These are phyloP conservation scores for Biscutella auriculata DNA, from an alignment of 441 rosid species.

Conservation along the genomic window DNA sequence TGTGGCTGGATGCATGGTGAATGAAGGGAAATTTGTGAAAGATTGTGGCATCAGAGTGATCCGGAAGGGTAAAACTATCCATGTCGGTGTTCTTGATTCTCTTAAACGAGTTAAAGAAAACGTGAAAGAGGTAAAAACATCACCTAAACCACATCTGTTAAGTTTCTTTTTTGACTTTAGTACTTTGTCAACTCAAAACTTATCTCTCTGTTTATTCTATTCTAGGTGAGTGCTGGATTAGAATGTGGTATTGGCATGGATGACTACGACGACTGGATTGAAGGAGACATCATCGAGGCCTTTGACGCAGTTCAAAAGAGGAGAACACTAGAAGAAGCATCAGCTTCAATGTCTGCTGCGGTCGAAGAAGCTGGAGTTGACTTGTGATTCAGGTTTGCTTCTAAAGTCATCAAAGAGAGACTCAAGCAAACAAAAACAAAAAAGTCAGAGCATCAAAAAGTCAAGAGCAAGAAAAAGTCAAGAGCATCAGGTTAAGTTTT, in stretches of 20 bases:
- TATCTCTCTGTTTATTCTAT: background rate
- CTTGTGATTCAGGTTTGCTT: constrained; percentile 15
- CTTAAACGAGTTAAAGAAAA: constrained; percentile 80
- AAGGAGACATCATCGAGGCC: constrained; percentile 70
- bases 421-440: constrained; percentile 10
- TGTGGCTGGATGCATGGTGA: constrained; percentile 96
- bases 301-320: constrained; percentile 61
- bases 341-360: constrained; percentile 86
- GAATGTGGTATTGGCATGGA: constrained; percentile 80
- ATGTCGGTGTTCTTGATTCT: constrained; percentile 71
- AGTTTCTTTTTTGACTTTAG: too few relatives aligned
- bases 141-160: too few relatives aligned
- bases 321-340: constrained; percentile 91
- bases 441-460: too few relatives aligned
- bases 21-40: constrained; percentile 76
- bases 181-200: too few relatives aligned
- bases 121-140: constrained; percentile 94
- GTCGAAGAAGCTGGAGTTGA: constrained; percentile 48
- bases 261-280: constrained; percentile 61
- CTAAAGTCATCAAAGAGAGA: background rate
- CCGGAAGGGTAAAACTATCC: constrained; percentile 55
- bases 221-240: constrained; percentile 69
- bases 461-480: too few relatives aligned
- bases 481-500: constrained; percentile 1
- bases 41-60: constrained; percentile 74